Evolutionary conservation across 2,329 filamentous ascomycete species (phyloP), one percentile per base, ranked within the genome.

Genomic region (Arthrocladium fulminans): DNA sequence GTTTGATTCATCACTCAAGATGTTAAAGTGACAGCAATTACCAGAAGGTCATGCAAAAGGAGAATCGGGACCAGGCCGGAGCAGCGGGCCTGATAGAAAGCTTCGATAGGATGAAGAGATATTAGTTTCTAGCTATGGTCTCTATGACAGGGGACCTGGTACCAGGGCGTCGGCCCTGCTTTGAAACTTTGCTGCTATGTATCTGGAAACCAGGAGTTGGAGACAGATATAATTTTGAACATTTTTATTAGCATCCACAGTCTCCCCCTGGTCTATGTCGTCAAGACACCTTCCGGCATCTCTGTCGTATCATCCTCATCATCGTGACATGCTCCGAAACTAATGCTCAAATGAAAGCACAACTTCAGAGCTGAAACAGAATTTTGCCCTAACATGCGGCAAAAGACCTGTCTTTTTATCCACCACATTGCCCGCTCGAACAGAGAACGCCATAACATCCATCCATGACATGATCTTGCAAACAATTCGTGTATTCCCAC

Each of bases 371-470:
- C 24, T 25, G 19, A 23, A 9, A 23, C 15, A 42, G 20, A 12
- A 32, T 45, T 20, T 30, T 8, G 43, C 12, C 19, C 20, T 22
- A 37, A 15, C 17, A 15, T 3, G n/a, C n/a, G 17, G 5, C 22
- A 37, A 12, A 37, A 44, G 22, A 38, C 44, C 29, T 45, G 9
- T 19, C 24, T 27, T 19, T 38, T 25, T n/a, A 23, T 38, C 34
- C 44, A 39, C 34, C 32, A 39, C 19, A 22, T 29, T 25, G 13
- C 44, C 44, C 44, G 34, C 32, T 47, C 23, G 20, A 47, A 39
- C 9, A 38, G 19, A 47, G 17, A 46, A 49, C 41, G 47, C 47
- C 47, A 37, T 40, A 27, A 15, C 37, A 32, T 42, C 37, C 23
- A 32, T 42, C 42, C 27, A 30, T 35, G 41, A 40, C 29, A 30